These are phyloP conservation scores for Trichoderma gamsii DNA, from an alignment of 495 filamentous ascomycete species.

Conservation along the genomic window DNA sequence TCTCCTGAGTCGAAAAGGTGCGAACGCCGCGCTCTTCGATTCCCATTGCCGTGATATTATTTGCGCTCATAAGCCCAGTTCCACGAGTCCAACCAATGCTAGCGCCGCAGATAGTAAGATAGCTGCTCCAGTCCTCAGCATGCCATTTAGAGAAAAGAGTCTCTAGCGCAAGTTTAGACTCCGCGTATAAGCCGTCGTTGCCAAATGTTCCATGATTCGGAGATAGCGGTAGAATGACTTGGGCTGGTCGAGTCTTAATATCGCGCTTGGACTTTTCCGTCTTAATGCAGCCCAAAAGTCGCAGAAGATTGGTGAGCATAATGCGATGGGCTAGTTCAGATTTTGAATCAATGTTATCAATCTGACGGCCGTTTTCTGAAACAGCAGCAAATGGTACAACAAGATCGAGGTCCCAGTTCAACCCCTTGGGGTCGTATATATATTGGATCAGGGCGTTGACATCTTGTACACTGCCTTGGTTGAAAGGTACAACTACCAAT, in stretches of 20 bases:
- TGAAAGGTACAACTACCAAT: slow-evolving; percentile 96
- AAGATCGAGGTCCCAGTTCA: slow-evolving; percentile 97
- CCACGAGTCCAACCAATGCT: slow-evolving; percentile 99
- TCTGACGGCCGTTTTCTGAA: slow-evolving; percentile 94
- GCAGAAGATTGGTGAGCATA: slow-evolving; percentile 95
- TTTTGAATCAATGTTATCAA: slow-evolving; percentile 94
- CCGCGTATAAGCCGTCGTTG: slow-evolving; percentile 97
- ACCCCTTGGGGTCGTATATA: slow-evolving; percentile 92
- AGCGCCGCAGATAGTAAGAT: slow-evolving; percentile 96
- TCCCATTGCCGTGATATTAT: slow-evolving; percentile 95
- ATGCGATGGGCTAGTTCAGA: slow-evolving; percentile 97
- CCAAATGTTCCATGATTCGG: slow-evolving; percentile 99
- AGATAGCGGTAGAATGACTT: slow-evolving; percentile 91
- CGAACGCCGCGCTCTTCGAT: slow-evolving; percentile 94
- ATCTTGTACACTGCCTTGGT: slow-evolving; percentile 97
- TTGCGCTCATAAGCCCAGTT: slow-evolving; percentile 94
- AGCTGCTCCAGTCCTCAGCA: slow-evolving; percentile 94
- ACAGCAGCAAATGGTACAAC: slow-evolving; percentile 97
- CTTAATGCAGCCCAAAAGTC: slow-evolving; percentile 86
- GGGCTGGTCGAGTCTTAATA: slow-evolving; percentile 89
- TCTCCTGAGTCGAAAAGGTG: slow-evolving; percentile 99
- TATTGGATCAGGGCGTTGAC: slow-evolving; percentile 88
- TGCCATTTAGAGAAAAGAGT: slow-evolving; percentile 98
- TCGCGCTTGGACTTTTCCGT: slow-evolving; percentile 77
- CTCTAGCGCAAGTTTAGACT: slow-evolving; percentile 94